A percentile compares a stretch with the other conserved stretches of the same genome.
Evolutionary conservation across 129 eudicot species (phyloP).

Genomic region (Centaurea solstitialis): DNA sequence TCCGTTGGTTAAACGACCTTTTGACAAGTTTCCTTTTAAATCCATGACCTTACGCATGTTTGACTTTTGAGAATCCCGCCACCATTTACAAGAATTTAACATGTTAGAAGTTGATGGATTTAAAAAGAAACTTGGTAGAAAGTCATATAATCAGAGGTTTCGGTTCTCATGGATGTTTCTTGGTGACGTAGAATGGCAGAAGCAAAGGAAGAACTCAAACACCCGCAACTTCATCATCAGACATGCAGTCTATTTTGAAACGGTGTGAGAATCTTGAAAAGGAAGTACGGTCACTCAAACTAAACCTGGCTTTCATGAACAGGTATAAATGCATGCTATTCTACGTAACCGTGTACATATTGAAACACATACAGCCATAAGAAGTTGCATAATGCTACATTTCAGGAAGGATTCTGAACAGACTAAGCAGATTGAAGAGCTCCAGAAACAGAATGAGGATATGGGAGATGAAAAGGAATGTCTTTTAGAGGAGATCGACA

Average conservation of each 20-base stretch:
- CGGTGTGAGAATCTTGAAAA: constrained; percentile 92
- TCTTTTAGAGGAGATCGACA: constrained; percentile 69
- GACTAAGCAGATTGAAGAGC: constrained; percentile 76
- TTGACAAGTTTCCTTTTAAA: background rate
- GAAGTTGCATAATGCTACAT: background rate
- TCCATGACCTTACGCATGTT: background rate
- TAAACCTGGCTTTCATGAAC: constrained; percentile 83
- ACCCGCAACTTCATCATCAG: constrained; percentile 76
- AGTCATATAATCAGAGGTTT: too few species aligned
- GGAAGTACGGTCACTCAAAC: constrained; percentile 86
- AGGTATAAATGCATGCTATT: constrained; percentile 39
- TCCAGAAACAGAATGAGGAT: constrained; percentile 67
- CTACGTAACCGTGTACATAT: background rate
- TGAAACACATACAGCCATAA: background rate
- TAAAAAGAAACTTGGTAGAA: too few species aligned
- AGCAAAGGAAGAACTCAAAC: constrained; percentile 81
- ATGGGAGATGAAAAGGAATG: constrained; percentile 66
- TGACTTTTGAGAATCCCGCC: background rate
- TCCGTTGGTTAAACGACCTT: background rate
- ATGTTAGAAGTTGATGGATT: too few species aligned
- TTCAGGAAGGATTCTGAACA: constrained; percentile 74
- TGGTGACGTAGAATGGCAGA: constrained; percentile 77
- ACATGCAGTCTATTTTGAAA: constrained; percentile 71
- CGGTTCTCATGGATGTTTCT: background rate
- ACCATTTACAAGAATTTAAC: background rate